Evolutionary conservation across 2,329 filamentous ascomycete species (phyloP).

Genomic region (Xylaria sp.): DNA sequence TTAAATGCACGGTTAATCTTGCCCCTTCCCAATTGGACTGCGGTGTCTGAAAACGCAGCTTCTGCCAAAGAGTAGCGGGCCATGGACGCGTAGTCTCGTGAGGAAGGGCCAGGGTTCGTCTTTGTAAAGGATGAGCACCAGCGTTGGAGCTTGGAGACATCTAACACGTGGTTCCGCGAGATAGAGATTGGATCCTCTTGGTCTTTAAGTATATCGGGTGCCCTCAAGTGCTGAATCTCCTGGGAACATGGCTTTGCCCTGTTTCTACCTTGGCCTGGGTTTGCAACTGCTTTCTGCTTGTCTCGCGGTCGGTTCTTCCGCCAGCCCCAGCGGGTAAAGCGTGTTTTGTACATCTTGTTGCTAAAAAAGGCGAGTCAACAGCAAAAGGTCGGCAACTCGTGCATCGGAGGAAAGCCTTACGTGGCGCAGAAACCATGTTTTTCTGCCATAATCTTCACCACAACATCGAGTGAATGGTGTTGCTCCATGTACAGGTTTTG

Average conservation of each 20-base stretch:
- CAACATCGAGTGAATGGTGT: neutral
- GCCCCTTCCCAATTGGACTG: slow-evolving; percentile 2
- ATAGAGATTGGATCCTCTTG: slow-evolving; percentile 14
- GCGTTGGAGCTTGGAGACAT: neutral
- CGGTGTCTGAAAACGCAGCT: slow-evolving; percentile 4
- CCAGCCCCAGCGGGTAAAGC: slow-evolving; percentile 17
- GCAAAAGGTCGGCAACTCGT: neutral
- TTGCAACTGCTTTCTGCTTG: neutral
- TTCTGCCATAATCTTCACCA: slow-evolving; percentile 8
- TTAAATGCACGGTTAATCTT: slow-evolving; percentile 9
- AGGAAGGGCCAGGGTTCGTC: neutral
- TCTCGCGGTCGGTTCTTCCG: slow-evolving; percentile 13
- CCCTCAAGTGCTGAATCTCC: neutral
- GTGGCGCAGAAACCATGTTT: slow-evolving; percentile 6
- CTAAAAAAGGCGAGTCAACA: neutral
- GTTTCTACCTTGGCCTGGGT: neutral
- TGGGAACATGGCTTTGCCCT: neutral
- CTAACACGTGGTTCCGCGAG: slow-evolving; percentile 9
- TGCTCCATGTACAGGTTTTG: slow-evolving; percentile 5
- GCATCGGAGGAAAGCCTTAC: neutral
- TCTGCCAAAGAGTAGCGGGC: slow-evolving; percentile 9
- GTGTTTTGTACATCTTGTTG: slow-evolving; percentile 16
- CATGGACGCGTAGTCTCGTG: neutral
- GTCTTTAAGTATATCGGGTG: slow-evolving; percentile 5
- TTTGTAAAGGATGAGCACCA: slow-evolving; percentile 17